Conservation (phyloP, 1,284 basidiomycete genomes). For the Fereydounia khargensis region DNA sequence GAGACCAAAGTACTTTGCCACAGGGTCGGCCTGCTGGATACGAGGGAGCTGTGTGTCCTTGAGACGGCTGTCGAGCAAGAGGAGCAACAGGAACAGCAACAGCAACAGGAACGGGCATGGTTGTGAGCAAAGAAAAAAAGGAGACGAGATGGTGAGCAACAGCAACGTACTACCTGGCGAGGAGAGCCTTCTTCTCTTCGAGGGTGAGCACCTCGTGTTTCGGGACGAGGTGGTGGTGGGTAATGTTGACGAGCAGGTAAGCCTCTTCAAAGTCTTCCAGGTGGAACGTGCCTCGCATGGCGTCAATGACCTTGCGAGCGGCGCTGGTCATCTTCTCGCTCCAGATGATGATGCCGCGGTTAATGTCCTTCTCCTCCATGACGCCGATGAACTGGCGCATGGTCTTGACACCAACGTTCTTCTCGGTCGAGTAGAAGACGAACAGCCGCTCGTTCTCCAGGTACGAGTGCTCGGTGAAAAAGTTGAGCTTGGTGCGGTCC, state of each 20-base stretch:
- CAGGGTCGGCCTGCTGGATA: conserved; percentile 92
- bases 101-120: no score
- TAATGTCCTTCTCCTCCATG: conserved; percentile 68
- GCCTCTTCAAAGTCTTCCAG: conserved; percentile 96
- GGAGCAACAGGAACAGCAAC: background rate
- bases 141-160: no score
- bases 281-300: conserved; percentile 68
- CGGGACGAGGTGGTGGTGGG: conserved; percentile 86
- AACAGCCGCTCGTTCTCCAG: conserved; percentile 76
- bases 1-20: conserved; percentile 95
- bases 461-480: conserved; percentile 42
- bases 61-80: conserved; percentile 68
- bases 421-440: conserved; percentile 71
- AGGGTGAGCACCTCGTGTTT: conserved; percentile 82
- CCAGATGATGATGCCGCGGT: conserved; percentile 91
- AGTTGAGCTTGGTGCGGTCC: conserved; percentile 52
- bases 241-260: conserved; percentile 95
- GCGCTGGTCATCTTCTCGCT: conserved; percentile 94
- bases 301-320: conserved; percentile 70
- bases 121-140: background rate
- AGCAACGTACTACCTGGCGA: conserved; percentile 85
- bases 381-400: conserved; percentile 55
- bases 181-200: conserved; percentile 81
- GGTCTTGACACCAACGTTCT: conserved; percentile 54
- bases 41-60: conserved; percentile 97